Conservation (phyloP, 2,329 filamentous ascomycete species). For the Monosporascus cannonballus region DNA sequence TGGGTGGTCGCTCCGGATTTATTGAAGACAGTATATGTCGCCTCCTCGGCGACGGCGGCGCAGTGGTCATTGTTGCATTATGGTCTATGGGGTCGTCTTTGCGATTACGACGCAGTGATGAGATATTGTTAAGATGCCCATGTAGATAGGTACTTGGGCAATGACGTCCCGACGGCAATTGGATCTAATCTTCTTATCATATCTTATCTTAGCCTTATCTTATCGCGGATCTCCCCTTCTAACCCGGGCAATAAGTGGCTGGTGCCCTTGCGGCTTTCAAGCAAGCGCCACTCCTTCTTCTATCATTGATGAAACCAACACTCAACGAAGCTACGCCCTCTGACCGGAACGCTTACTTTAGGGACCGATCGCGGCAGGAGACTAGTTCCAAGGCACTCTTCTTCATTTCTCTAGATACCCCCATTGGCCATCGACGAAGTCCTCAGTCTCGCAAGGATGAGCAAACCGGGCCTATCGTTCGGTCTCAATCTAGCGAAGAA, state of each 20-base stretch:
- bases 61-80: conserved; percentile 22
- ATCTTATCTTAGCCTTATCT: too few relatives aligned
- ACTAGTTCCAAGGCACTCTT: too few relatives aligned
- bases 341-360: too few relatives aligned
- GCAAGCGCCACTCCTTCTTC: not conserved
- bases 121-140: not conserved
- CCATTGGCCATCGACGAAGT: too few relatives aligned
- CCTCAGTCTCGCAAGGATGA: conserved; percentile 15
- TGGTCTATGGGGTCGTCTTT: conserved; percentile 7
- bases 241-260: too few relatives aligned
- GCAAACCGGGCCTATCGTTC: conserved; percentile 37
- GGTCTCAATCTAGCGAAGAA: conserved; percentile 60
- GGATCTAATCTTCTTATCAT: too few relatives aligned
- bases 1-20: conserved; percentile 22
- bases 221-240: too few relatives aligned
- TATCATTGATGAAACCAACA: not conserved
- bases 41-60: conserved; percentile 24
- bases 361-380: too few relatives aligned
- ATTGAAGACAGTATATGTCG: conserved; percentile 28
- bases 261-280: not conserved
- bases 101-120: too few relatives aligned
- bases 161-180: not conserved
- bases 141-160: not conserved
- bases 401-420: too few relatives aligned
- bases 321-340: too few relatives aligned